Evolutionary conservation across 1,284 basidiomycete species (phyloP).

Genomic region (Tremellales sp.): DNA sequence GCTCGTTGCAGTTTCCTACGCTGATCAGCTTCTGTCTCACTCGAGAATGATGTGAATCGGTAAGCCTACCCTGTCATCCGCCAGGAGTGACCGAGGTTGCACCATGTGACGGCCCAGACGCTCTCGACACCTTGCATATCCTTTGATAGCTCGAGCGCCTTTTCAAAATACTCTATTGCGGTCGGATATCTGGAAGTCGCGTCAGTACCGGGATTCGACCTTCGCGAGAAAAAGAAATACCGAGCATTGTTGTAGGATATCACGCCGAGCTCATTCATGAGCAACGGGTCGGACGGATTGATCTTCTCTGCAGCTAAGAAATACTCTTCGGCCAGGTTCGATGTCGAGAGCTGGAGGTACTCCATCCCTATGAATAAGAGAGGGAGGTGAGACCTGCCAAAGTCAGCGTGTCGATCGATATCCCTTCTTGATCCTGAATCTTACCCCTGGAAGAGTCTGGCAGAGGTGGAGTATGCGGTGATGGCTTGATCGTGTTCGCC

Average conservation of each 20-base stretch:
- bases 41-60: background rate
- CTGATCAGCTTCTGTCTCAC: background rate
- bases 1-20: slow-evolving; percentile 66
- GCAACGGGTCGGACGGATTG: slow-evolving; percentile 79
- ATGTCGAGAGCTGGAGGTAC: slow-evolving; percentile 84
- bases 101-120: slow-evolving; percentile 79
- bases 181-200: slow-evolving; percentile 52
- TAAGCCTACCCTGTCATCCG: slow-evolving; percentile 66
- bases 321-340: slow-evolving; percentile 77
- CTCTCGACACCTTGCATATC: slow-evolving; percentile 77
- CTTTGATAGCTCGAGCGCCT: slow-evolving; percentile 67
- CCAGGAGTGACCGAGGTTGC: slow-evolving; percentile 84
- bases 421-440: slow-evolving; percentile 25
- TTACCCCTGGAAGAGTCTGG: slow-evolving; percentile 87
- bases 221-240: slow-evolving; percentile 52
- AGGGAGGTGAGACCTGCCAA: slow-evolving; percentile 77
- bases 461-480: slow-evolving; percentile 94
- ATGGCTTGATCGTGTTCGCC: slow-evolving; percentile 98
- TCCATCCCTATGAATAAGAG: slow-evolving; percentile 98
- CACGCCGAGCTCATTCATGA: slow-evolving; percentile 89
- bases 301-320: slow-evolving; percentile 73
- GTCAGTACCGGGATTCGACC: background rate
- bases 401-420: background rate
- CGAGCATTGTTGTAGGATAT: slow-evolving; percentile 81
- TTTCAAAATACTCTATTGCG: slow-evolving; percentile 67